Base-by-base conservation (phyloP, 352 stramenopile species). In the Hyaloperonospora arabidopsidis region DNA sequence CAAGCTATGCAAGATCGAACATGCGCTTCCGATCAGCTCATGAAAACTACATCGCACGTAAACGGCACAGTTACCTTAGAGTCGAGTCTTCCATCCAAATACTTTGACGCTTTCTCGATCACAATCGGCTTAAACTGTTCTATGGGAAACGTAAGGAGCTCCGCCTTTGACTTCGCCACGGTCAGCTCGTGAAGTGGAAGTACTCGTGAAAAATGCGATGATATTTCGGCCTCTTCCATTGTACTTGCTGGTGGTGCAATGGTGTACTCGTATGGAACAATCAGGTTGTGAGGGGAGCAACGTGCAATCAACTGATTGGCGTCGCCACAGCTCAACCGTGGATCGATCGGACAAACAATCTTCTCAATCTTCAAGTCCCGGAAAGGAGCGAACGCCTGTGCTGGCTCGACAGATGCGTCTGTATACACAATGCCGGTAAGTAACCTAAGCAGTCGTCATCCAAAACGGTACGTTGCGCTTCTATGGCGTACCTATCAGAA, bases 271-370 rank as follows among this genome's bases (percentile, higher is more conserved):
- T 72, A 54, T 0, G 84, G 79, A 0, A 91, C 57, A 43, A 94
- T 71, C 5, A 94, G 56, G 23, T 71, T 86, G 5, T 77, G 72
- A 6, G 84, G 84, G 12, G 65, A 75, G 49, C 84, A 94, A 3
- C 84, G 78, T 1, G 82, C 74, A 38, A 94, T 86, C 25, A 94
- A 83, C 58, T 90, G 84, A 54, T 94, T 94, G 21, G 77, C 84
- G 45, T 94, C 83, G 1, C 84, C 84, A 52, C 84, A 94, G 51
- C 75, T 88, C 51, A 94, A 63, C 6, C 81, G 71, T 15, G 80
- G 72, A 32, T 94, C 84, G 28, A 94, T 89, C 11, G 78, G 75
- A 19, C 78, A 88, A 25, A 64, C 54, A 63, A 91, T 85, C 40
- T 89, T 87, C 47, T 94, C 81, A 32, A 94, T 79, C 32, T 74